Conservation (phyloP, 2,329 filamentous ascomycete genomes). For the Beauveria medogensis region DNA sequence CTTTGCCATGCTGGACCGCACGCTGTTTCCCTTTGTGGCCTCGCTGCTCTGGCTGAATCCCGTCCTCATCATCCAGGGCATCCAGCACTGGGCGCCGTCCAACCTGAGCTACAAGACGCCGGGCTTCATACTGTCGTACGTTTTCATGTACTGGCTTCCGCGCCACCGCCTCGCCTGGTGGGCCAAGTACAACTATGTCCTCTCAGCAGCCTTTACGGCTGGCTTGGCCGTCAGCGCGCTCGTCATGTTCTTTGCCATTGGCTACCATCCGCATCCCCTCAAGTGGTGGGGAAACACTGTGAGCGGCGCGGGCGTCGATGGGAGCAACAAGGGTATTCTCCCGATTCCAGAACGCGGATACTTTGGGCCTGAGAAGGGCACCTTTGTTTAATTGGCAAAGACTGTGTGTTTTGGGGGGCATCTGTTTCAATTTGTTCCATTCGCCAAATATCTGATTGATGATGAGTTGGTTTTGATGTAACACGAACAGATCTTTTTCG, state of each 20-base stretch:
- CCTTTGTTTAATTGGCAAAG: conserved; percentile 11
- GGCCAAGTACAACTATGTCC: conserved; percentile 39
- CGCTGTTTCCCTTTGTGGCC: conserved; percentile 29
- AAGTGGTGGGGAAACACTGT: conserved; percentile 37
- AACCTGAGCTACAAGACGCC: conserved; percentile 36
- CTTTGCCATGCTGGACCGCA: conserved; percentile 27
- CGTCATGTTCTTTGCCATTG: conserved; percentile 36
- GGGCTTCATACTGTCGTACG: conserved; percentile 30
- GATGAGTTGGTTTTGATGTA: not conserved
- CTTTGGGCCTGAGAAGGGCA: conserved; percentile 21
- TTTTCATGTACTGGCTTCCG: conserved; percentile 36
- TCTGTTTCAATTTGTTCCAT: too few species aligned
- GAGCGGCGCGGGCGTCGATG: conserved; percentile 15
- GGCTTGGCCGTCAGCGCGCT: conserved; percentile 34
- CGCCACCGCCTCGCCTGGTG: conserved; percentile 33
- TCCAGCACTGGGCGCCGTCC: conserved; percentile 35
- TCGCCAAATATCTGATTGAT: not conserved
- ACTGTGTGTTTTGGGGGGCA: too few species aligned
- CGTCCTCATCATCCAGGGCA: conserved; percentile 31
- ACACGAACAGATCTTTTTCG: not conserved
- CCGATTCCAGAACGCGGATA: conserved; percentile 19
- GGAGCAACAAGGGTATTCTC: conserved; percentile 16
- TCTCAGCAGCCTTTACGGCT: conserved; percentile 33
- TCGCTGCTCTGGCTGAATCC: conserved; percentile 35
- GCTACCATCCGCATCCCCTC: conserved; percentile 26